These are phyloP conservation scores for Aschersonia sp. DNA, from an alignment of 2,329 filamentous ascomycete species.

Conservation along the genomic window DNA sequence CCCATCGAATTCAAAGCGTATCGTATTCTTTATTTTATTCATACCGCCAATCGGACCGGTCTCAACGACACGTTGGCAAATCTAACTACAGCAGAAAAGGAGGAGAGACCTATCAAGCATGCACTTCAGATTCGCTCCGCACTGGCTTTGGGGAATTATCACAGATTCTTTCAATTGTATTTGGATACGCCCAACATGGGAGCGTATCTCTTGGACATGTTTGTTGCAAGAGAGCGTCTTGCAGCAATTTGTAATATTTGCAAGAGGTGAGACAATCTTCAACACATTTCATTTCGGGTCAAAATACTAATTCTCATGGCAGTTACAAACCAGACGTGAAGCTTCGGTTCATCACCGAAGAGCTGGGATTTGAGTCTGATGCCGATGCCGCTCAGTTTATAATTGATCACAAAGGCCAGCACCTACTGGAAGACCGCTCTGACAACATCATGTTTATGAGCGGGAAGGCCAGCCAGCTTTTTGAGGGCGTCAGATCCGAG, in stretches of 20 bases:
- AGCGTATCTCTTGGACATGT: conserved; percentile 98
- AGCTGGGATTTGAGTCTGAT: conserved; percentile 90
- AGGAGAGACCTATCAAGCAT: conserved; percentile 72
- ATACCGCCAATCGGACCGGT: conserved; percentile 94
- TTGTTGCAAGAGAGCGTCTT: conserved; percentile 84
- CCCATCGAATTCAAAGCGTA: conserved; percentile 96
- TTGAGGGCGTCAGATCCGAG: conserved; percentile 56
- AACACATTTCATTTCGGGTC: neutral
- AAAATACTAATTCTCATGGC: neutral
- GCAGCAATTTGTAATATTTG: conserved; percentile 83
- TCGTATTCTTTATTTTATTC: conserved; percentile 98
- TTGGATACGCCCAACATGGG: conserved; percentile 93
- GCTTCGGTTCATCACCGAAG: conserved; percentile 84
- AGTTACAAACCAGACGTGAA: conserved; percentile 90
- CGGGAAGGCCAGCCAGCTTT: conserved; percentile 55
- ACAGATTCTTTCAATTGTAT: conserved; percentile 95
- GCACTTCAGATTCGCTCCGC: conserved; percentile 84
- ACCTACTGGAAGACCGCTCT: conserved; percentile 62
- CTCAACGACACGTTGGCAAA: conserved; percentile 97
- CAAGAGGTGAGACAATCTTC: conserved; percentile 51
- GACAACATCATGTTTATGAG: conserved; percentile 61
- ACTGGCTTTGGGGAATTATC: conserved; percentile 86
- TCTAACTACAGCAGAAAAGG: conserved; percentile 96
- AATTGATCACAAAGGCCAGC: conserved; percentile 60
- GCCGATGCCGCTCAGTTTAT: conserved; percentile 84